Base-by-base conservation (phyloP, 345 rosid genomes). In the Syzygium grande region DNA sequence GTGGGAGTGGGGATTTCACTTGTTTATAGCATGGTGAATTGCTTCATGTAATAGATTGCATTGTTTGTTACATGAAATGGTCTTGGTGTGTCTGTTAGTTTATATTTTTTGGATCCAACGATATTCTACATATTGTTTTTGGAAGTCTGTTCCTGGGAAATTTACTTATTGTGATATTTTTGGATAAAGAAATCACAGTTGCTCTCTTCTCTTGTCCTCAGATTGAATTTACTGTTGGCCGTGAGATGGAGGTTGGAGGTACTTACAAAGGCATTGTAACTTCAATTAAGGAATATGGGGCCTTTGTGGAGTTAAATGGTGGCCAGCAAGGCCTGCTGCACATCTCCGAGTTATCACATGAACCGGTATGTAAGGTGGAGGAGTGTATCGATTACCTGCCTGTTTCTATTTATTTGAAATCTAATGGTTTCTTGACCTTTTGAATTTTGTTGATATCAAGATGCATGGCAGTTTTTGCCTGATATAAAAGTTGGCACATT, bases 271-370 rank as follows among this genome's bases (percentile, higher is more conserved):
- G 99, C 85, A 90, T 94, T 79, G 97, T 98, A 88, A 91, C 94
- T 87, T 95, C 99, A 65, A 88, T 98, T 46, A 98, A 98, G 93
- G 99, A 98, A 91, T 98, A 98, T 84, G 99, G 99, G 84, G 99
- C 99, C 73, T 96, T 98, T 88, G 96, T 98, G 90, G 98, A 96
- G 93, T 98, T 98, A 83, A 96, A 91, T 91, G 99, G 99, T 88
- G 99, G 99, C 84, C 99, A 98, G 87, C 96, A 94, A 87, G 99
- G 98, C 86, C 89, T 98, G 90, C 94, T 98, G 73, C 99, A 98
- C 90, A 90, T 98, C 89, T 96, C 99, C 53, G 99, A 98, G 93
- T 88, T 98, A 88, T 96, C 99, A 86, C 98, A 98, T 91, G 96
- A 92, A 88, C 96, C 95, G 91, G 99, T 98, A 92, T 63, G 95